phyloP scores from a whole-genome alignment of 106 monocot species.

The Platanthera guangdongensis region DNA sequence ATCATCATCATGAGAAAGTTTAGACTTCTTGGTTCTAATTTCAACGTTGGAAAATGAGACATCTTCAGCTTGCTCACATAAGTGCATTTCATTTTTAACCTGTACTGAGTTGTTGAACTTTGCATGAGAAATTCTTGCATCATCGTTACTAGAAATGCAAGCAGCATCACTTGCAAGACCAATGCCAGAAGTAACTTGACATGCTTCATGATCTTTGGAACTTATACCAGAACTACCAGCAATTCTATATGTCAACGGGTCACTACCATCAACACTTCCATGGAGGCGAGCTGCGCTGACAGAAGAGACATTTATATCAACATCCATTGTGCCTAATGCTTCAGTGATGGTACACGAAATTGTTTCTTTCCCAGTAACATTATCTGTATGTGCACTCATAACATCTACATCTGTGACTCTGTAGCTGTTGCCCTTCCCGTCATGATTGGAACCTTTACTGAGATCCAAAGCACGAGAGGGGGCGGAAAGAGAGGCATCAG shows the following conservation, averaged over 20 bases:
- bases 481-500: constrained; percentile 12
- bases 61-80: constrained; percentile 10
- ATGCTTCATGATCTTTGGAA: constrained; percentile 8
- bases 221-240: constrained; percentile 9
- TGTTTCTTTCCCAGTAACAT: constrained; percentile 21
- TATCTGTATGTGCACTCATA: constrained; percentile 9
- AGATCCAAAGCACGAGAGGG: constrained; percentile 10
- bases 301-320: constrained; percentile 9
- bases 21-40: constrained; percentile 12
- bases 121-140: constrained; percentile 8
- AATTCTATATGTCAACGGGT: background rate
- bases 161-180: constrained; percentile 13
- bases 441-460: constrained; percentile 4
- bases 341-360: constrained; percentile 6
- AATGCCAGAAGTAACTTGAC: constrained; percentile 4
- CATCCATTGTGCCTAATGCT: constrained; percentile 6
- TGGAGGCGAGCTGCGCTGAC: background rate
- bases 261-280: constrained; percentile 14
- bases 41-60: constrained; percentile 8
- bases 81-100: constrained; percentile 35
- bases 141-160: constrained; percentile 11
- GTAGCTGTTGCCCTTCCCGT: constrained; percentile 12
- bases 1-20: constrained; percentile 15
- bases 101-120: constrained; percentile 19
- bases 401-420: constrained; percentile 12